phyloP scores from a whole-genome alignment of 371 early-diverging fungal genomes.

The Blyttiomyces sp. region DNA sequence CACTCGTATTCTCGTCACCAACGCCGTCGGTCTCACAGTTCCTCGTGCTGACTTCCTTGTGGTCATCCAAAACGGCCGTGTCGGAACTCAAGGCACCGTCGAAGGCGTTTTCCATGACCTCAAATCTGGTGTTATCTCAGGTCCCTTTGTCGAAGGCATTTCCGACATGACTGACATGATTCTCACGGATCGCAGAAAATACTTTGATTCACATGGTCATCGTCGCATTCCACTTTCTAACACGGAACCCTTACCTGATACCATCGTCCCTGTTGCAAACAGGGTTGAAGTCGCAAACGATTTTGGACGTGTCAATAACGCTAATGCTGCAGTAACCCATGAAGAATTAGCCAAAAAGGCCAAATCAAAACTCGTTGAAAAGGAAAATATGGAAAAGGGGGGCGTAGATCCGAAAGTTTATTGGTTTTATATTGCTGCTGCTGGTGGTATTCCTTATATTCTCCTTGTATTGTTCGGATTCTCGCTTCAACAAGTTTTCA shows the following conservation, averaged over 20 bases:
- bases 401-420: slow-evolving; percentile 21
- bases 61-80: slow-evolving; percentile 64
- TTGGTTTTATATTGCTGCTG: slow-evolving; percentile 15
- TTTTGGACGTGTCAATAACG: neutral
- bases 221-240: too few species aligned
- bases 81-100: slow-evolving; percentile 54
- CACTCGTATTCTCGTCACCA: slow-evolving; percentile 29
- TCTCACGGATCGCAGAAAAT: neutral
- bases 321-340: neutral
- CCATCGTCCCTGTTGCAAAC: neutral
- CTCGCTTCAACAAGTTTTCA: slow-evolving; percentile 7
- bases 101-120: slow-evolving; percentile 20
- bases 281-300: neutral
- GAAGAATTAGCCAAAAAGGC: neutral
- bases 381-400: slow-evolving; percentile 26
- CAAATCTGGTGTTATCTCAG: neutral
- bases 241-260: too few species aligned
- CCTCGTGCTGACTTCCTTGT: slow-evolving; percentile 68
- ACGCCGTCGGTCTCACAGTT: slow-evolving; percentile 47
- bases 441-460: slow-evolving; percentile 22
- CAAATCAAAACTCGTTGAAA: slow-evolving; percentile 18
- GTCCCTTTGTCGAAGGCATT: neutral
- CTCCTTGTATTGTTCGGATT: slow-evolving; percentile 16
- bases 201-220: too few species aligned
- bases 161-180: slow-evolving; percentile 1